These are phyloP conservation scores for Colletotrichum kahawae DNA, from an alignment of 2,329 filamentous ascomycete genomes.

Conservation along the genomic window DNA sequence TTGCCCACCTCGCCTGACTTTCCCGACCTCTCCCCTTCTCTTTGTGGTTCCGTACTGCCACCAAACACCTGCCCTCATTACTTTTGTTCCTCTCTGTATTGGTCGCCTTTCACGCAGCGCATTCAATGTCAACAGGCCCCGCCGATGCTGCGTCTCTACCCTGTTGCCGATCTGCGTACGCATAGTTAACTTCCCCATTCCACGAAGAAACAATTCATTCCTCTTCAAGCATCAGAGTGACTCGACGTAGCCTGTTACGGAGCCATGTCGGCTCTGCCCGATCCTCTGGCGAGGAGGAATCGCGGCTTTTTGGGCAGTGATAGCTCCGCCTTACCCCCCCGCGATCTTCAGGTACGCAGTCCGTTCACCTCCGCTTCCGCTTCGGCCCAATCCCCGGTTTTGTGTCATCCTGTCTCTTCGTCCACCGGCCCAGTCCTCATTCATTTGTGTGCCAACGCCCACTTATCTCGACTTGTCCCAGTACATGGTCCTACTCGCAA, in stretches of 20 bases:
- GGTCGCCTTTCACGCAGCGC: not conserved
- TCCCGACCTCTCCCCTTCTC: not conserved
- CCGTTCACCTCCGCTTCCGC: not conserved
- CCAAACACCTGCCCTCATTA: not conserved
- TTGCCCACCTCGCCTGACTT: not conserved
- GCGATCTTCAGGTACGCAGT: conserved; percentile 51
- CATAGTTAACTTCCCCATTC: not conserved
- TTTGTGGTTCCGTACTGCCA: not conserved
- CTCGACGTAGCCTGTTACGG: conserved; percentile 4
- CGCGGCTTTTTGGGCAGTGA: conserved; percentile 56
- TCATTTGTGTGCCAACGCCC: not conserved
- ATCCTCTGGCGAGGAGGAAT: conserved; percentile 38
- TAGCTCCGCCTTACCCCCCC: conserved; percentile 54
- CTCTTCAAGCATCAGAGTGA: not conserved
- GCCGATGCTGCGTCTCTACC: not conserved
- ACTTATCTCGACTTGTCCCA: no score
- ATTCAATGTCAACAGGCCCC: not conserved
- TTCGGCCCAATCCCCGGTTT: not conserved
- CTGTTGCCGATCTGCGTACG: not conserved
- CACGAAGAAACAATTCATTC: not conserved
- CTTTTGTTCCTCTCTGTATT: not conserved
- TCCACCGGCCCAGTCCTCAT: not conserved
- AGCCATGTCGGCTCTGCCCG: conserved; percentile 38
- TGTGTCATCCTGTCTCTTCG: not conserved
- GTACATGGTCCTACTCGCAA: not conserved